Percentiles rank a stretch among this genome's conserved stretches.
phyloP scores from a whole-genome alignment of 306 rosid genomes.

The Crotalaria pallida region DNA sequence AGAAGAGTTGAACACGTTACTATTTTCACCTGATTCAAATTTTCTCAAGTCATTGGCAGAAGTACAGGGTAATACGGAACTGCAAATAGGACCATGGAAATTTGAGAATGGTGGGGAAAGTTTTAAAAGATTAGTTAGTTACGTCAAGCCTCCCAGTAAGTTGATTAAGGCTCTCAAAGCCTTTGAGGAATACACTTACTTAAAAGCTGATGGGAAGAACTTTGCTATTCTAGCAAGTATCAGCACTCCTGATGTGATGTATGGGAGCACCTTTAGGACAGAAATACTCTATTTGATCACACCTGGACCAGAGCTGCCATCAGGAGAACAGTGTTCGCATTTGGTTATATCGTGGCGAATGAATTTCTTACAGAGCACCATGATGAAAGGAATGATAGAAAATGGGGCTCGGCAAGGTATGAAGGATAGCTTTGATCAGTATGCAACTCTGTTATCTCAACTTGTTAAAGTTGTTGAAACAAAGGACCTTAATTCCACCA shows the following conservation, averaged over 20 bases:
- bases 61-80: constrained; percentile 66
- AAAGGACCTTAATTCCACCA: constrained; percentile 61
- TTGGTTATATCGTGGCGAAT: constrained; percentile 86
- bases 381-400: constrained; percentile 97
- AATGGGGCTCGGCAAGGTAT: constrained; percentile 85
- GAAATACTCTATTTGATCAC: constrained; percentile 79
- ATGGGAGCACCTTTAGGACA: constrained; percentile 67
- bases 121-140: constrained; percentile 62
- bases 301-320: constrained; percentile 80
- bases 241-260: constrained; percentile 82
- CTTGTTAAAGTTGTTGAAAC: constrained; percentile 63
- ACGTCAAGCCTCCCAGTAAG: constrained; percentile 72
- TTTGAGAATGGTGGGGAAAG: constrained; percentile 54
- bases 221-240: constrained; percentile 59
- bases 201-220: constrained; percentile 88
- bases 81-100: constrained; percentile 72
- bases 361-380: constrained; percentile 86
- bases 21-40: constrained; percentile 70
- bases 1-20: constrained; percentile 54
- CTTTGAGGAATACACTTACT: constrained; percentile 73
- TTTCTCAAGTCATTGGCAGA: constrained; percentile 65
- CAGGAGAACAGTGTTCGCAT: constrained; percentile 72
- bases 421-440: constrained; percentile 84
- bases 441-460: constrained; percentile 61
- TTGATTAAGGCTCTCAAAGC: constrained; percentile 78